Conservation (phyloP, 2,329 filamentous ascomycete genomes). For the Sclerotinia glacialis region DNA sequence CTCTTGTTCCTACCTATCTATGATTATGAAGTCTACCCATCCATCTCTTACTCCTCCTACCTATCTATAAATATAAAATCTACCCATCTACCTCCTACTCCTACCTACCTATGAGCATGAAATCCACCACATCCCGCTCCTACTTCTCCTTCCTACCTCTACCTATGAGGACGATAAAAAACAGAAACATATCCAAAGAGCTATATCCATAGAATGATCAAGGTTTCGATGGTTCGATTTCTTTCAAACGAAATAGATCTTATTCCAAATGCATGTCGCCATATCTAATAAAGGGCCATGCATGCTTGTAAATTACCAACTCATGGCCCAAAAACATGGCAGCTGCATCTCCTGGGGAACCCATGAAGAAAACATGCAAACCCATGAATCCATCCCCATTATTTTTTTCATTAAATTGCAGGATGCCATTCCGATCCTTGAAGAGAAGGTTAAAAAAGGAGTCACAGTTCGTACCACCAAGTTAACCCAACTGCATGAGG, state of each 20-base stretch:
- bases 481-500: not conserved
- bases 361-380: not conserved
- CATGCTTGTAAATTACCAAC: slow-evolving; percentile 2
- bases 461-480: slow-evolving; percentile 1
- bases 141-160: no score
- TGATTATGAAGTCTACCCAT: no score
- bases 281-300: not conserved
- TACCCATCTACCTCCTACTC: no score
- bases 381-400: not conserved
- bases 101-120: no score
- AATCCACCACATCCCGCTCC: no score
- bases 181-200: not conserved
- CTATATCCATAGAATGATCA: not conserved
- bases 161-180: no score
- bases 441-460: not conserved
- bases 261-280: not conserved
- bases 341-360: slow-evolving; percentile 9
- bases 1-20: no score
- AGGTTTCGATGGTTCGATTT: not conserved
- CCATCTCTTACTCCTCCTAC: no score
- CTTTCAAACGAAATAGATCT: not conserved
- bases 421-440: not conserved
- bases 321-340: not conserved
- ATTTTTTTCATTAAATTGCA: not conserved
- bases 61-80: no score